phyloP scores from a whole-genome alignment of 2,329 filamentous ascomycete genomes.

The Rhinocladiella similis region DNA sequence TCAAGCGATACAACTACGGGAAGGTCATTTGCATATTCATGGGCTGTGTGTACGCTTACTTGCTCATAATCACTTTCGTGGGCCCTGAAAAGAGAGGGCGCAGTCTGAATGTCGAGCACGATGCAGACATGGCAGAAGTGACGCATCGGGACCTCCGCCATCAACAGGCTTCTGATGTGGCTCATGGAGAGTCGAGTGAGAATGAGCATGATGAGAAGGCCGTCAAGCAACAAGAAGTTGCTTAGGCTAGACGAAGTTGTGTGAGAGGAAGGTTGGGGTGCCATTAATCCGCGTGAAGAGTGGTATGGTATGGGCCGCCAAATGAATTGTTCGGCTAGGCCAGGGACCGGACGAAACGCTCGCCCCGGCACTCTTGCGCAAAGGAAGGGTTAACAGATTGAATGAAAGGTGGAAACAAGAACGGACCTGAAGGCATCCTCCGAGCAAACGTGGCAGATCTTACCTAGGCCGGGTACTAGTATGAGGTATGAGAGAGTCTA shows the following conservation, averaged over 20 bases:
- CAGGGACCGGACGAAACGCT: no score
- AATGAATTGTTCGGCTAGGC: no score
- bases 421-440: no score
- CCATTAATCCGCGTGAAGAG: no score
- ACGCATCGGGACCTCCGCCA: constrained; percentile 24
- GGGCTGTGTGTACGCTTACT: constrained; percentile 72
- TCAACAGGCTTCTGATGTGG: constrained; percentile 9
- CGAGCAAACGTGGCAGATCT: no score
- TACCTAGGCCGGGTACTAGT: no score
- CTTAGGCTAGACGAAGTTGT: not conserved
- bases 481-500: no score
- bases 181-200: constrained; percentile 16
- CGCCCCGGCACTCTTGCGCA: no score
- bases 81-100: constrained; percentile 51
- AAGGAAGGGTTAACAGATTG: no score
- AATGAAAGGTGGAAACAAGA: no score
- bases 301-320: no score
- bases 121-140: constrained; percentile 47
- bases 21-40: constrained; percentile 90
- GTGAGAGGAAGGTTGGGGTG: no score
- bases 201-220: constrained; percentile 23
- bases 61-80: constrained; percentile 51
- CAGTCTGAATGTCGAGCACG: constrained; percentile 49
- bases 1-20: constrained; percentile 69
- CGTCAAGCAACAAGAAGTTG: constrained; percentile 7